Evolutionary conservation across 2,329 filamentous ascomycete species (phyloP), one percentile per base, ranked within the genome.

Genomic region (Lasiodiplodia hormozganensis): DNA sequence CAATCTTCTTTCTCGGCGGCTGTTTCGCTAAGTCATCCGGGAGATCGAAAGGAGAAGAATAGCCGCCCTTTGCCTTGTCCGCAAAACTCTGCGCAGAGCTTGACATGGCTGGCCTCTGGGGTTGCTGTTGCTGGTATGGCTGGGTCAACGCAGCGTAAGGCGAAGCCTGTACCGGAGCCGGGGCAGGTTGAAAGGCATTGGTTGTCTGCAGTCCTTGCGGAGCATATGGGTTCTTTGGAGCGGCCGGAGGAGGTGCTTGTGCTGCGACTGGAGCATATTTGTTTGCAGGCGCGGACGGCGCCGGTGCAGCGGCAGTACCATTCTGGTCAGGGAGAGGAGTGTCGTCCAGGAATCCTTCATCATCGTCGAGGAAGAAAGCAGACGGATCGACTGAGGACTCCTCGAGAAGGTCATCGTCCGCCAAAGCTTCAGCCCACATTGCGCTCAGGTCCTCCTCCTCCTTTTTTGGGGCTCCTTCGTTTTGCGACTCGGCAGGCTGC

Each of bases 21-120:
- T 85, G 89, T 73, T 91, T 91, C 34, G 91, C 87, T 36, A 99
- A 87, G 67, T 97, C 95, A 80, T 96, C 92, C 4, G 96, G 96
- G 23, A 99, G 85, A 81, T 99, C 96, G 74, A 97, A 99, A 0
- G 96, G 96, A 23, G 95, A 98, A 60, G 91, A 87, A 77, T 99
- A 99, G 8, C 95, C 94, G 68, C 92, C 92, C 80, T 97, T 98
- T 3, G 93, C 84, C 79, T 96, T 96, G 78, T 95, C 91, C 6
- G 88, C 93, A 79, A 97, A 99, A 79, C 95, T 98, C 77, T 96
- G 89, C 0, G 82, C 78, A 43, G 78, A 78, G 51, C 74, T 77
- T 28, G 77, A 88, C 85, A 79, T 89, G 89, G 69, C 71, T 72
- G 73, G 86, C 73, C 70, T 86, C 58, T 81, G 76, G 21, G 82